Evolutionary conservation across 495 filamentous ascomycete genomes (phyloP), one percentile per base, ranked within the genome.

Genomic region (Lophium mytilinum): DNA sequence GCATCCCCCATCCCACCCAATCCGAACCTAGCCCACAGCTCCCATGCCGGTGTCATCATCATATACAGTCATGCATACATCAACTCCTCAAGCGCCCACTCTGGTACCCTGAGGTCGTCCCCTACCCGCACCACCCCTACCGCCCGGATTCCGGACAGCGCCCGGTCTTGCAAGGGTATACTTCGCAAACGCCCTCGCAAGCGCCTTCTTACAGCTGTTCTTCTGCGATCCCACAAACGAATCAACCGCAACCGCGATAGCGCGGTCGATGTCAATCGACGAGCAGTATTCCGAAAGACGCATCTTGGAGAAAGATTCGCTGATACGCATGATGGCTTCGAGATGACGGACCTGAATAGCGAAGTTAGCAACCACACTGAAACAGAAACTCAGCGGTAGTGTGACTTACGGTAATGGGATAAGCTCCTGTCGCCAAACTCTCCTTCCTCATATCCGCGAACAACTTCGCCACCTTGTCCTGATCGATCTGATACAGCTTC

Each of bases 361-460:
- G 54, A 55, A 56, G 36, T 42, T 43, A 62, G 60, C 47, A 56
- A 30, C 24, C 24, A 30, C 24, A 30, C 24, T 3, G 24, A 18
- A n/a, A 19, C 34, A 49, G 45, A 37, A 52, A 3, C 52, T 4
- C 15, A 39, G 30, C 21, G 14, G 35, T 33, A 45, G 35, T 52
- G 47, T 52, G n/a, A 68, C 88, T 71, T 77, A 96, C 93, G 19
- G 94, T 99, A 58, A 99, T 99, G 11, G 94, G 94, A 73, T 96
- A 99, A 4, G 90, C 90, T 3, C 93, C 93, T 14, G 93, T 97
- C 0, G 91, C 91, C 48, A 96, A 72, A 35, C 82, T 87, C 72
- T 99, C 93, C 47, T 90, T 78, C 54, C 93, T 78, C 90, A 99
- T 96, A 74, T 99, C 94, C 7, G 90, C 89, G 68, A 96, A 99